These are phyloP conservation scores for Tylopilus sp. DNA, from an alignment of 768 basidiomycete species.

Conservation along the genomic window DNA sequence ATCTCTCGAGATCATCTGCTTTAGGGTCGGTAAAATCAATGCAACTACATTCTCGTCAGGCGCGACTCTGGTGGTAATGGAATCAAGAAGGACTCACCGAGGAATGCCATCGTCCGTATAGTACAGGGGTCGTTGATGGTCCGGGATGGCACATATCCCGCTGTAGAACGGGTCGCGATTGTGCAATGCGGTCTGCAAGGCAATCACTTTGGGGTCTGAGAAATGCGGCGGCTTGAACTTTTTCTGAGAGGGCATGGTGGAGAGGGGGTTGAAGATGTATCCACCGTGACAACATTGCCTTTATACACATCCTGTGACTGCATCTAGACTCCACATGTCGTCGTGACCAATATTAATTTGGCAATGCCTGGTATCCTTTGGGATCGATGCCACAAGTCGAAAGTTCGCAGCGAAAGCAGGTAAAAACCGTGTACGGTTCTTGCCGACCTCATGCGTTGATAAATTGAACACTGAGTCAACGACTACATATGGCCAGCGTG, in stretches of 20 bases:
- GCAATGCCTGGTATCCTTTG: too few species aligned
- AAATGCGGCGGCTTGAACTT: not conserved
- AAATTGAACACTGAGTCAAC: too few species aligned
- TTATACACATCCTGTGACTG: too few species aligned
- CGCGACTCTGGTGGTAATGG: not conserved
- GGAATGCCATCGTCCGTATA: not conserved
- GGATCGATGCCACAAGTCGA: too few species aligned
- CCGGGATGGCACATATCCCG: not conserved
- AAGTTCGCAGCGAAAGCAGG: too few species aligned
- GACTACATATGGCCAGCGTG: too few species aligned
- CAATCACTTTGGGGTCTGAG: not conserved
- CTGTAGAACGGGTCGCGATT: constrained; percentile 1
- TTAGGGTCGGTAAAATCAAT: not conserved
- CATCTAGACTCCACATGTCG: too few species aligned
- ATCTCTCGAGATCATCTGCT: not conserved
- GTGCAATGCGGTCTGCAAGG: not conserved
- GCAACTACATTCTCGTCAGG: not conserved
- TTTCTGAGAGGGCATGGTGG: not conserved
- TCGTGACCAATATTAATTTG: too few species aligned
- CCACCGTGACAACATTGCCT: too few species aligned
- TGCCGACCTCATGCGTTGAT: too few species aligned
- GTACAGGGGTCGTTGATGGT: not conserved
- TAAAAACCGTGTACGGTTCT: too few species aligned
- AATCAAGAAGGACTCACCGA: not conserved
- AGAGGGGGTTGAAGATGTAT: not conserved